Base-by-base conservation (phyloP, 1,284 basidiomycete genomes). In the Cryptococcus hybrid region DNA sequence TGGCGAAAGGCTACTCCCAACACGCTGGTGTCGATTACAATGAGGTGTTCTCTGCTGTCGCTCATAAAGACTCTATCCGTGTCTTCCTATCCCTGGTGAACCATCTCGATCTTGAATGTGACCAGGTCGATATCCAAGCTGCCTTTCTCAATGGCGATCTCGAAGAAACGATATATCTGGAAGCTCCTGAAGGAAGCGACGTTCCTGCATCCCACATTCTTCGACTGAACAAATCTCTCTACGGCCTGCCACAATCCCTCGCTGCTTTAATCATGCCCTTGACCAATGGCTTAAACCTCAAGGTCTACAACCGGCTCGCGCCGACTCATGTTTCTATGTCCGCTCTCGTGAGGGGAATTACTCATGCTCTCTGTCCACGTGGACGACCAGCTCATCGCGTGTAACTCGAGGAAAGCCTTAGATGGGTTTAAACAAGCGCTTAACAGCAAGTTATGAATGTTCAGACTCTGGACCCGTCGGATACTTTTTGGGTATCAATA, bases 181-280 rank as follows among this genome's bases (percentile, higher is more conserved):
- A 56, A 34, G 58, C 66, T 30, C 60, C 64, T 38, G 64, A 68
- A 51, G 64, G 62, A 5, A 58, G 43, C 37, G 40, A 59, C 44
- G 61, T 60, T n/a, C 52, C 60, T 0, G 8, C 40, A 8, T 34
- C 35, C 39, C 37, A 56, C 13, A 59, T 70, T 2, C 30, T 64
- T 5, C 54, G 36, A 1, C 54, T 68, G 5, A 36, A 50, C 12
- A 66, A 68, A 47, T 67, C 66, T 0, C 60, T 69, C 6, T 71
- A 69, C 52, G 67, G 65, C 9, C 58, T 66, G 5, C 65, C 61
- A 37, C 67, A 67, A 56, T 64, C 67, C 65, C 65, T 9, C 48
- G 63, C 5, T 59, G 55, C 30, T 69, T 69, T 60, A 66, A 65
- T 47, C 40, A 58, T 36, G 48, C 50, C 7, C 43, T 65, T 11